A percentile compares a stretch with the other conserved stretches of the same genome.
Evolutionary conservation across 2,329 filamentous ascomycete genomes (phyloP).

Genomic region (Xenosphaeropsis pyriputrescens): DNA sequence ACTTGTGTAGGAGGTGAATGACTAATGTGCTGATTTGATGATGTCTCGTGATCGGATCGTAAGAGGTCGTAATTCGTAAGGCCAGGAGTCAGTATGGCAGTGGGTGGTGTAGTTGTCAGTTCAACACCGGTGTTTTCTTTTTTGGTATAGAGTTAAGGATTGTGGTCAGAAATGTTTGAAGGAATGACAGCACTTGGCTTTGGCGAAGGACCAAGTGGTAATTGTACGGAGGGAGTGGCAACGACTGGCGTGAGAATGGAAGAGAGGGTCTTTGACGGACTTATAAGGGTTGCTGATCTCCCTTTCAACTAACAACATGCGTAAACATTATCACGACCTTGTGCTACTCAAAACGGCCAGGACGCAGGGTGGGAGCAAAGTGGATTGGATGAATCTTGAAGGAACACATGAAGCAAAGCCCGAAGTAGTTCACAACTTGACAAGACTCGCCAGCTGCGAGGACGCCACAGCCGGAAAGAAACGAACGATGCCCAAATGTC

Average conservation of each 20-base stretch:
- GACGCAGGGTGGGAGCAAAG: constrained; percentile 10
- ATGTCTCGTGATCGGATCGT: too few species aligned
- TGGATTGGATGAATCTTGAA: constrained; percentile 6
- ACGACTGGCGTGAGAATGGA: constrained; percentile 16
- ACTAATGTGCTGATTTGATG: too few species aligned
- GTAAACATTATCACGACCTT: constrained; percentile 2
- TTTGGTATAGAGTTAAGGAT: constrained; percentile 8
- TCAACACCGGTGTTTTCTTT: too few species aligned
- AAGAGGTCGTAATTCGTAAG: too few species aligned
- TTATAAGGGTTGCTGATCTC: constrained; percentile 13
- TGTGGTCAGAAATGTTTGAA: constrained; percentile 17
- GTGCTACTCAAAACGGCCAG: constrained; percentile 3
- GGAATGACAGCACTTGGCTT: constrained; percentile 14
- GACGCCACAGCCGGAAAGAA: constrained; percentile 7
- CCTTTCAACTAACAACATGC: constrained; percentile 1
- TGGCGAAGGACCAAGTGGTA: constrained; percentile 5
- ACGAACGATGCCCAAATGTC: too few species aligned
- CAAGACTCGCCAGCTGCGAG: constrained; percentile 1
- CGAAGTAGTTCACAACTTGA: too few species aligned
- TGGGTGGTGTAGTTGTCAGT: too few species aligned
- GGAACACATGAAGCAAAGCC: too few species aligned
- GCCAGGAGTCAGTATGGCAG: too few species aligned
- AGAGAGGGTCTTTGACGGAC: constrained; percentile 9
- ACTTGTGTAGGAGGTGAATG: too few species aligned
- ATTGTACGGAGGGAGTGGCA: constrained; percentile 14